Conservation (phyloP, 441 rosid species). For the Gossypium laxum region DNA sequence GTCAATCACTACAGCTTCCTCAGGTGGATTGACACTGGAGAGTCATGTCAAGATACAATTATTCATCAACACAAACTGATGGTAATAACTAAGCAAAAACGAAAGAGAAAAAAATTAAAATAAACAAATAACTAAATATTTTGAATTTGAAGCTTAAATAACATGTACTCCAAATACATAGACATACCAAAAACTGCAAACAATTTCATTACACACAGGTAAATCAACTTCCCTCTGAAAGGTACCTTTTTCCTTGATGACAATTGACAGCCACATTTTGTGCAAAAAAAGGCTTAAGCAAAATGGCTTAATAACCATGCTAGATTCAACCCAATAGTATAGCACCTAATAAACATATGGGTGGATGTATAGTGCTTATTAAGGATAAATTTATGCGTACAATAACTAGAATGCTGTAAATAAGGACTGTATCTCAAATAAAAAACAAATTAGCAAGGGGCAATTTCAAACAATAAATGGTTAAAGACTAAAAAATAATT, state of each 20-base stretch:
- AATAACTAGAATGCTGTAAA: too few species aligned
- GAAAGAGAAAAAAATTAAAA: neutral
- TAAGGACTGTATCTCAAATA: too few species aligned
- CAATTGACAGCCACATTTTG: neutral
- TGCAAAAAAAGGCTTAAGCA: neutral
- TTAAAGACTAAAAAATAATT: too few species aligned
- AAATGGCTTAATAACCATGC: neutral
- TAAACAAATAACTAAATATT: neutral
- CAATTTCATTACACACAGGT: neutral
- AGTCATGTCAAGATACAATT: constrained; percentile 9
- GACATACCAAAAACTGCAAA: neutral
- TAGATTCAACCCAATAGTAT: neutral
- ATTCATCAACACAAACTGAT: constrained; percentile 6
- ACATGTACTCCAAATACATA: neutral
- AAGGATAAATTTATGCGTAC: neutral
- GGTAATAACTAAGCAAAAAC: neutral
- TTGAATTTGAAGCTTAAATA: neutral
- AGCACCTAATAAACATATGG: neutral
- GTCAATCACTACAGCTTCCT: constrained; percentile 38
- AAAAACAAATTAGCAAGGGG: too few species aligned
- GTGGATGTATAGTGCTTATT: neutral
- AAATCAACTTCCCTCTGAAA: neutral
- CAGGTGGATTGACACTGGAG: constrained; percentile 43
- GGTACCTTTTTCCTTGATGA: neutral
- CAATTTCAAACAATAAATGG: too few species aligned